phyloP scores from a whole-genome alignment of 108 stramenopile genomes.

The Nitzschia sp. region DNA sequence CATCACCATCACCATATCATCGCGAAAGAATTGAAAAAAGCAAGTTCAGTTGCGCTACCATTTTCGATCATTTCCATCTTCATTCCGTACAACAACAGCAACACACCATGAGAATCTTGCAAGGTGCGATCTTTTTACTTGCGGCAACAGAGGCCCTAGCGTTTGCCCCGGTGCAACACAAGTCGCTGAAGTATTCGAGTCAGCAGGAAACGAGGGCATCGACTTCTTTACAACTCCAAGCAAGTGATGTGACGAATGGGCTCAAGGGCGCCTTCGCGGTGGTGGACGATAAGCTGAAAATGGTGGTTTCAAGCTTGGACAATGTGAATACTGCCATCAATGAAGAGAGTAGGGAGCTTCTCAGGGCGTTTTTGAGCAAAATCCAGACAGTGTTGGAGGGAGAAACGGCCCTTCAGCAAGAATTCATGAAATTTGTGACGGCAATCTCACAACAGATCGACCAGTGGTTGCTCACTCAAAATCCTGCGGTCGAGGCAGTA shows the following conservation, averaged over 20 bases:
- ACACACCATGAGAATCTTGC: background rate
- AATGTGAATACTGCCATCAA: background rate
- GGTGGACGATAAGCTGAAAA: background rate
- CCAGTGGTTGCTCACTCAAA: conserved; percentile 4
- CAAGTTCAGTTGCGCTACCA: too few relatives aligned
- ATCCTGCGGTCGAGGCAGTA: background rate
- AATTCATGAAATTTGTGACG: background rate
- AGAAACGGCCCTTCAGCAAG: background rate
- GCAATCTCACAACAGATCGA: conserved; percentile 8
- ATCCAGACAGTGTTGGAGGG: background rate
- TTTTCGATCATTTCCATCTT: too few relatives aligned
- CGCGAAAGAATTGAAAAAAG: too few relatives aligned
- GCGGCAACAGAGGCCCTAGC: background rate
- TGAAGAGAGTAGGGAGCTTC: background rate
- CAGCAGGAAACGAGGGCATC: background rate
- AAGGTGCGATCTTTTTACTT: background rate
- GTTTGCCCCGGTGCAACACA: background rate
- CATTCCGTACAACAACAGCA: too few relatives aligned
- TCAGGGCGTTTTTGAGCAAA: background rate
- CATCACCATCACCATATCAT: too few relatives aligned
- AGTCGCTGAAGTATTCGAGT: background rate
- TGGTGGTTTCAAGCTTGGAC: background rate
- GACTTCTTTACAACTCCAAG: background rate
- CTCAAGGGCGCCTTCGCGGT: background rate
- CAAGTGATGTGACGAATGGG: background rate